Evolutionary conservation across 2,329 filamentous ascomycete species (phyloP).

Genomic region (Penicillium sp.): DNA sequence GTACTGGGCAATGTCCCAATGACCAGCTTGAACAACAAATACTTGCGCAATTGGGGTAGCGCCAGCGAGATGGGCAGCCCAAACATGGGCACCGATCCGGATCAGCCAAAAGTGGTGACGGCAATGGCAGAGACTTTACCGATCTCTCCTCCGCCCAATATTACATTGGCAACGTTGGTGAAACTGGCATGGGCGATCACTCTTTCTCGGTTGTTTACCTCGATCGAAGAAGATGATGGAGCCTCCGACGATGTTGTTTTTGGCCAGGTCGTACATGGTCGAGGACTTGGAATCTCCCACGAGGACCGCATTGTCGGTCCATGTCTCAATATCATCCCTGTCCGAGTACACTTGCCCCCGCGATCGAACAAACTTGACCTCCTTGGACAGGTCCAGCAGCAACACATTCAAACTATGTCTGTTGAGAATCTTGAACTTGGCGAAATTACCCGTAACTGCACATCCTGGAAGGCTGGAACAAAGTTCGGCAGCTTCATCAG

Average conservation of each 20-base stretch:
- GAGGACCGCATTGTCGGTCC: neutral
- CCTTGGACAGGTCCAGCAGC: neutral
- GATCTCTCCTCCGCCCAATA: neutral
- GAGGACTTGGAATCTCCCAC: neutral
- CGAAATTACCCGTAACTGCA: neutral
- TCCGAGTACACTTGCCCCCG: neutral
- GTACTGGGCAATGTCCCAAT: too few relatives aligned
- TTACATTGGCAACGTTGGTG: neutral
- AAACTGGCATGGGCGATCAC: neutral
- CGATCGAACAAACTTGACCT: neutral
- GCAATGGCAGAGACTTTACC: neutral
- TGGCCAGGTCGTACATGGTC: neutral
- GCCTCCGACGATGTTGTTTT: neutral
- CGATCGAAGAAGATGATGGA: neutral
- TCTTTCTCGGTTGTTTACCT: neutral
- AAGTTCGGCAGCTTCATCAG: neutral
- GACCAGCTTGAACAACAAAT: too few relatives aligned
- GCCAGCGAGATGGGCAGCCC: too few relatives aligned
- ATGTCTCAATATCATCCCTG: neutral
- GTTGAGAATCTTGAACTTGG: neutral
- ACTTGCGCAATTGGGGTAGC: too few relatives aligned
- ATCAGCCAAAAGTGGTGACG: too few relatives aligned
- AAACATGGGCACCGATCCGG: too few relatives aligned
- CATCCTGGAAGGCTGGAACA: neutral
- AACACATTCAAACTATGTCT: neutral